Evolutionary conservation across 805 yeast genomes (phyloP).

Genomic region (Pichia thaimueangensis): DNA sequence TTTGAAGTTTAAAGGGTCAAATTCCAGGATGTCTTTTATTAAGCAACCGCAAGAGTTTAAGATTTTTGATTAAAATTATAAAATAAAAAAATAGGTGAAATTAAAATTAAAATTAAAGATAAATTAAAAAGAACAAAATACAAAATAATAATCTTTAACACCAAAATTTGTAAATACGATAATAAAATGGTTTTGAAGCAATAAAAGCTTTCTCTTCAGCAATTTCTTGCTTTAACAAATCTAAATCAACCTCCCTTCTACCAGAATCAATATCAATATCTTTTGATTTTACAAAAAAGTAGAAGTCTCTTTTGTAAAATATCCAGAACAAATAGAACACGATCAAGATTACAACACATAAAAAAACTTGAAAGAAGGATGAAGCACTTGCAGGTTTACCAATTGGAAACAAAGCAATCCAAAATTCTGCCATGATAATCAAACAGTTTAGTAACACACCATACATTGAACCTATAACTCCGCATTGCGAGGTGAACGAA

Average conservation of each 20-base stretch:
- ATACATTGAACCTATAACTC: slow-evolving; percentile 56
- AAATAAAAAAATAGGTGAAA: too few species aligned
- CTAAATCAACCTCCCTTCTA: slow-evolving; percentile 51
- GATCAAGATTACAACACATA: slow-evolving; percentile 56
- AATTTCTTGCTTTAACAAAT: slow-evolving; percentile 45
- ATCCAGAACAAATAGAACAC: slow-evolving; percentile 34
- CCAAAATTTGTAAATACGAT: slow-evolving; percentile 50
- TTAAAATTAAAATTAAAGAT: too few species aligned
- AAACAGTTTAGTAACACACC: slow-evolving; percentile 52
- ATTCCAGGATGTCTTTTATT: too few species aligned
- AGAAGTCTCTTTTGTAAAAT: slow-evolving; percentile 39
- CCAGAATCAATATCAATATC: slow-evolving; percentile 58
- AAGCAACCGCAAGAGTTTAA: too few species aligned
- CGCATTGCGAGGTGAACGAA: slow-evolving; percentile 57
- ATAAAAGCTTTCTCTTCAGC: slow-evolving; percentile 47
- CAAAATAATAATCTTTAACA: too few species aligned
- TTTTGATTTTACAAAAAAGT: slow-evolving; percentile 35
- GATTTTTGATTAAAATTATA: too few species aligned
- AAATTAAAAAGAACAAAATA: too few species aligned
- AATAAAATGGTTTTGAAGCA: slow-evolving; percentile 37
- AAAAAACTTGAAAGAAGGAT: slow-evolving; percentile 55
- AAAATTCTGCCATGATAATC: slow-evolving; percentile 68
- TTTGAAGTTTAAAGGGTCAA: too few species aligned
- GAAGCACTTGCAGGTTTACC: slow-evolving; percentile 43
- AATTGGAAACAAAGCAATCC: slow-evolving; percentile 71